A percentile compares a stretch with the other conserved stretches of the same genome.
phyloP scores from a whole-genome alignment of 192 early-diverging fungal species.

The Neocallimastix lanati region DNA sequence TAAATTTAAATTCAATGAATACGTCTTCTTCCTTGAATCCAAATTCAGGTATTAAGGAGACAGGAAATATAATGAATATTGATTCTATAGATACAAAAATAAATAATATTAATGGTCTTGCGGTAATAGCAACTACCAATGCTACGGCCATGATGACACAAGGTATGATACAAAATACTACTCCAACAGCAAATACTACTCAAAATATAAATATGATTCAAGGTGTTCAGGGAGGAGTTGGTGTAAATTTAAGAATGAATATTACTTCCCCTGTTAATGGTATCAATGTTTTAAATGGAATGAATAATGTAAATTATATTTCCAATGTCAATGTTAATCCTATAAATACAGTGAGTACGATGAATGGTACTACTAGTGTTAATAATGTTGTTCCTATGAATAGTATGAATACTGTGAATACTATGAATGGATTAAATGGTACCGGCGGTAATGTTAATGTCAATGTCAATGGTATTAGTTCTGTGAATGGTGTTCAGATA shows the following conservation, averaged over 20 bases:
- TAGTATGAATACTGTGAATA: too few species aligned
- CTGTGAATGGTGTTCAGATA: background rate
- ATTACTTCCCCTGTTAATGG: too few species aligned
- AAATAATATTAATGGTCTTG: too few species aligned
- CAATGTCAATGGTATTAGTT: background rate
- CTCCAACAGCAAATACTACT: background rate
- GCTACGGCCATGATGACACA: background rate
- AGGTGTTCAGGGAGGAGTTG: background rate
- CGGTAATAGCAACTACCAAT: background rate
- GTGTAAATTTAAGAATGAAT: background rate
- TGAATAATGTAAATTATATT: background rate
- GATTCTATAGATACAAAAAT: too few species aligned
- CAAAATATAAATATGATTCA: background rate
- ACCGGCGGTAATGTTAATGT: background rate
- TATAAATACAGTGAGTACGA: background rate
- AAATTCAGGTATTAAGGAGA: too few species aligned
- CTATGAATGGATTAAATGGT: background rate
- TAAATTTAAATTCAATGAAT: too few species aligned
- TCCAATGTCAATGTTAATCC: too few species aligned
- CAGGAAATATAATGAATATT: too few species aligned
- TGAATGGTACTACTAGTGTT: too few species aligned
- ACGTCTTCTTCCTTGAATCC: too few species aligned
- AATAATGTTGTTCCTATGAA: too few species aligned
- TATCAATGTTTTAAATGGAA: background rate
- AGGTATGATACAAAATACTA: background rate